A percentile compares a stretch with the other conserved stretches of the same genome.
These are phyloP conservation scores for Madurella fahalii DNA, from an alignment of 2,329 filamentous ascomycete species.

Conservation along the genomic window DNA sequence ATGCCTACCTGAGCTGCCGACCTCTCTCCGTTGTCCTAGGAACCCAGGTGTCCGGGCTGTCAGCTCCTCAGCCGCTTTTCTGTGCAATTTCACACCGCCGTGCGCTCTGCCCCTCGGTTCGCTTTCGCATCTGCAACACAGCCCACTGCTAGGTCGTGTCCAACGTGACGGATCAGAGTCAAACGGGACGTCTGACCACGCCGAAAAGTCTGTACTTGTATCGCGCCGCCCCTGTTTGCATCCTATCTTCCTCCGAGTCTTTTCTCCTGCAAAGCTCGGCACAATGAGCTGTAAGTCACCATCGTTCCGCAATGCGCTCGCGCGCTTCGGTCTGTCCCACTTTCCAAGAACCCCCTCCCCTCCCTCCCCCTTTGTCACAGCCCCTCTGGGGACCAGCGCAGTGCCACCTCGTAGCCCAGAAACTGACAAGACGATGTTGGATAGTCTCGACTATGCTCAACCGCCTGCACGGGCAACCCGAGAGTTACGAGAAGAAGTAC, in stretches of 20 bases:
- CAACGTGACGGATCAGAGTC: conserved; percentile 8
- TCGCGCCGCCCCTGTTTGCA: background rate
- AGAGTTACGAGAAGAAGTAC: conserved; percentile 98
- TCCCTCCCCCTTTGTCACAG: conserved; percentile 1
- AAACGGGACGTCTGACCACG: background rate
- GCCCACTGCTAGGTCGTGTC: conserved; percentile 8
- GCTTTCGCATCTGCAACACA: conserved; percentile 11
- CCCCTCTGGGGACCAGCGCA: background rate
- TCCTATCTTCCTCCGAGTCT: conserved; percentile 3
- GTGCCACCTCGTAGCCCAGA: background rate
- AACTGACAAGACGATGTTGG: conserved; percentile 11
- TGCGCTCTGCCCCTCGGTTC: conserved; percentile 4
- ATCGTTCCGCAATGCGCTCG: conserved; percentile 20
- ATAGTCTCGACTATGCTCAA: conserved; percentile 81
- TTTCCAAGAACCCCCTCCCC: background rate
- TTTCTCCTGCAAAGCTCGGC: conserved; percentile 19
- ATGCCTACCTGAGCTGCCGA: conserved; percentile 13
- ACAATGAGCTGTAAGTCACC: conserved; percentile 30
- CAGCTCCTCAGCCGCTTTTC: conserved; percentile 15
- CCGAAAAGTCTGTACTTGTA: conserved; percentile 12
- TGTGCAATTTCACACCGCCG: conserved; percentile 14
- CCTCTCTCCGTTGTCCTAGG: background rate
- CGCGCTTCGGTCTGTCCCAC: conserved; percentile 21
- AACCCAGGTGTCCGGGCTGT: background rate
- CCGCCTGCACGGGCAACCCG: conserved; percentile 92